phyloP scores from a whole-genome alignment of 495 filamentous ascomycete species.

The Monascus purpureus region DNA sequence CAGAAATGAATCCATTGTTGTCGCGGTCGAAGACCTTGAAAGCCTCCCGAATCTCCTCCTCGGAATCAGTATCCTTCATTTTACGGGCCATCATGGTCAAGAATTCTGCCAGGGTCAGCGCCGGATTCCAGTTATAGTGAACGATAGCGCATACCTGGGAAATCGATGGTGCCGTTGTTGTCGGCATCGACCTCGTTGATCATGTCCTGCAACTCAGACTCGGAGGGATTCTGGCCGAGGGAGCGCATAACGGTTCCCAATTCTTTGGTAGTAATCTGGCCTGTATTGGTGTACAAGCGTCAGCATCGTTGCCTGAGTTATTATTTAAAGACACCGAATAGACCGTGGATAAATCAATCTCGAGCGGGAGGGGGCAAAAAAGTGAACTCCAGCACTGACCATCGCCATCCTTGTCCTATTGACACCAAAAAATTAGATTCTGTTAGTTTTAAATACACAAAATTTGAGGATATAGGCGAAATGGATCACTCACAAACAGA shows the following conservation, averaged over 20 bases:
- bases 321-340: too few relatives aligned
- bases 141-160: conserved; percentile 71
- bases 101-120: conserved; percentile 53
- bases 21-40: conserved; percentile 98
- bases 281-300: conserved; percentile 26
- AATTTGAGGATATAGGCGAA: conserved; percentile 8
- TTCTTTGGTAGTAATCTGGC: conserved; percentile 99
- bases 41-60: conserved; percentile 95
- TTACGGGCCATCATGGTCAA: conserved; percentile 99
- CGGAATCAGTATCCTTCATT: conserved; percentile 99
- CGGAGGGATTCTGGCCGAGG: conserved; percentile 97
- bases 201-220: conserved; percentile 99
- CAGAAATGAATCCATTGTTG: conserved; percentile 98
- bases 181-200: conserved; percentile 99
- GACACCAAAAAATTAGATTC: conserved; percentile 6
- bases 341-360: too few relatives aligned
- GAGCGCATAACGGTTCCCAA: conserved; percentile 98
- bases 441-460: conserved; percentile 1
- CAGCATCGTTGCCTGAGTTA: too few relatives aligned
- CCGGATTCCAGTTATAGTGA: conserved; percentile 2
- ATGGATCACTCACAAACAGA: conserved; percentile 72
- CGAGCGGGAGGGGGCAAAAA: too few relatives aligned
- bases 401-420: conserved; percentile 99
- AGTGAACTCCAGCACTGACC: conserved; percentile 75
- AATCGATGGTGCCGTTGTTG: conserved; percentile 99